Evolutionary conservation across 345 rosid species (phyloP).

Genomic region (Citrus trifoliata): DNA sequence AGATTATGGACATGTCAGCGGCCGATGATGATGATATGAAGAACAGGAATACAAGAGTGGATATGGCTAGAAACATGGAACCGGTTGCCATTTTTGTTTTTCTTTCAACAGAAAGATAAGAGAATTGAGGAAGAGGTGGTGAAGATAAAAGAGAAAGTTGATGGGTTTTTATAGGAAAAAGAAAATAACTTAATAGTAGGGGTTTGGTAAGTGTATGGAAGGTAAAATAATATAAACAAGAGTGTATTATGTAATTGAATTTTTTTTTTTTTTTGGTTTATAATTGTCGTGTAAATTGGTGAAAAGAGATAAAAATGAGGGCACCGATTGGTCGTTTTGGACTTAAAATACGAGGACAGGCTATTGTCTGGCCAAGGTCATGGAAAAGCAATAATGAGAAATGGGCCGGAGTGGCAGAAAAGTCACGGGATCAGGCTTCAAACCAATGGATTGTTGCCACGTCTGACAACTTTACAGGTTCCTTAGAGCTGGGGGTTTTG

Average conservation of each 20-base stretch:
- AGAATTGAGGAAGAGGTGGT: background rate
- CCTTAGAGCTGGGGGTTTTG: background rate
- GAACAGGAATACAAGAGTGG: slow-evolving; percentile 28
- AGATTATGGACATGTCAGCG: slow-evolving; percentile 33
- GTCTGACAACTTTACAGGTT: background rate
- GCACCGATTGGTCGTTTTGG: background rate
- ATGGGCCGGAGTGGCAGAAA: background rate
- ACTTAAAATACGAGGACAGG: background rate
- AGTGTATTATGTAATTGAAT: too few relatives aligned
- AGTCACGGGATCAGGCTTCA: background rate
- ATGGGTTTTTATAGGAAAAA: slow-evolving; percentile 3
- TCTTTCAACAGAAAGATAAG: background rate
- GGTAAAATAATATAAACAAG: background rate
- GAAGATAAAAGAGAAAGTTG: background rate
- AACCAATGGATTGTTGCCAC: background rate
- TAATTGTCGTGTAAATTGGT: too few relatives aligned
- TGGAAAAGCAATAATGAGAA: background rate
- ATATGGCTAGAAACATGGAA: slow-evolving; percentile 11
- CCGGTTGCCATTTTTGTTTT: slow-evolving; percentile 12
- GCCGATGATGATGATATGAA: slow-evolving; percentile 44
- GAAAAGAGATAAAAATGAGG: background rate
- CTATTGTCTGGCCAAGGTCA: background rate
- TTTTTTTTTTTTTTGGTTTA: too few relatives aligned
- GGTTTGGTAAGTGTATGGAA: background rate
- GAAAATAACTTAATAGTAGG: background rate